phyloP scores from a whole-genome alignment of 805 yeast species.

The Grigorovia humatica region DNA sequence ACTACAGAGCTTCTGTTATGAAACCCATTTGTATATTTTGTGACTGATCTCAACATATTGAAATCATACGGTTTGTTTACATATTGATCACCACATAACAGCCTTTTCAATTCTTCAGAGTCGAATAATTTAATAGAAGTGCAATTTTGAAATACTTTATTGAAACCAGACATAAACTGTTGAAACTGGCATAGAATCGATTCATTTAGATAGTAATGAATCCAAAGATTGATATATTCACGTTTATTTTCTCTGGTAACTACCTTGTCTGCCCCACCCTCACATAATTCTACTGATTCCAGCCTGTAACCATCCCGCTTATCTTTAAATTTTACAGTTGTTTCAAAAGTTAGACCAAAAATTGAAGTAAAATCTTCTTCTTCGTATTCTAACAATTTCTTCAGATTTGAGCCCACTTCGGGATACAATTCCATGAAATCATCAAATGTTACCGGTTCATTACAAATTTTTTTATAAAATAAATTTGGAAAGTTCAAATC shows the following conservation, averaged over 20 bases:
- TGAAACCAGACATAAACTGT: constrained; percentile 62
- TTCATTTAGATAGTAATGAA: constrained; percentile 47
- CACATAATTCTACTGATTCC: constrained; percentile 39
- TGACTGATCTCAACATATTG: constrained; percentile 54
- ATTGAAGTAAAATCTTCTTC: constrained; percentile 37
- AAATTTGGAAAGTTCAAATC: constrained; percentile 71
- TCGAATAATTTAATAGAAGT: constrained; percentile 71
- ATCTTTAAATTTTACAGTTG: constrained; percentile 15
- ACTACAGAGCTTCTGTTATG: constrained; percentile 33
- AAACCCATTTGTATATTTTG: constrained; percentile 63
- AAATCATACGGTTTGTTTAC: constrained; percentile 47
- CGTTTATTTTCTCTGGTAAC: constrained; percentile 54
- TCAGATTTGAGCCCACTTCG: constrained; percentile 43
- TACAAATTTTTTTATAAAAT: constrained; percentile 63
- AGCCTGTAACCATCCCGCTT: not conserved
- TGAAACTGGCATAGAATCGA: constrained; percentile 43
- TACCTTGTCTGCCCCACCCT: constrained; percentile 42
- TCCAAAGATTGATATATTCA: constrained; percentile 53
- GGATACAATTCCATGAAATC: constrained; percentile 70
- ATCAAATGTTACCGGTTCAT: constrained; percentile 41
- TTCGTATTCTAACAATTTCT: constrained; percentile 35
- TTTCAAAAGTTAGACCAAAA: constrained; percentile 53
- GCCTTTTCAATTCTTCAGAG: constrained; percentile 69
- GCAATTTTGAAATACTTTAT: constrained; percentile 59
- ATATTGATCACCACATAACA: constrained; percentile 61